These are phyloP conservation scores for Penicillium sclerotiorum DNA, from an alignment of 2,329 filamentous ascomycete genomes.

Conservation along the genomic window DNA sequence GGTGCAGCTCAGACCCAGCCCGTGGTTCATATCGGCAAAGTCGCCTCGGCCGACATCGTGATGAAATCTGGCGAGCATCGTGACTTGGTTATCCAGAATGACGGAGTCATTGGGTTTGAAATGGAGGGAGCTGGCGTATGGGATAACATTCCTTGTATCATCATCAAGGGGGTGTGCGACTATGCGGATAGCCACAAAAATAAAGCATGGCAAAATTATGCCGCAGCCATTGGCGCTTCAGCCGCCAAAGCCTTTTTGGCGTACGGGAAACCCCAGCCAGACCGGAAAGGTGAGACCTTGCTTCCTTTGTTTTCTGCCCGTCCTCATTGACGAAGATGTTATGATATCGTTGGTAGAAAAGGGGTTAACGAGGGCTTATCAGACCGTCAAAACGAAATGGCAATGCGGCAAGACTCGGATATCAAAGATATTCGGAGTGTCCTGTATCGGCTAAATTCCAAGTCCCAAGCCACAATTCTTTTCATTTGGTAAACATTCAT, in stretches of 20 bases:
- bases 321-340: too few species aligned
- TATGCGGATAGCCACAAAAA: slow-evolving; percentile 25
- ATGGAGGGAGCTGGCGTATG: slow-evolving; percentile 20
- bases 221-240: slow-evolving; percentile 18
- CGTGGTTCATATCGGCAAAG: neutral
- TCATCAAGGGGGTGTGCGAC: slow-evolving; percentile 23
- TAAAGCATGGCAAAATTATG: slow-evolving; percentile 21
- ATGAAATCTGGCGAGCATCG: slow-evolving; percentile 3
- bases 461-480: too few species aligned
- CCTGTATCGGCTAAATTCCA: too few species aligned
- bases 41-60: neutral
- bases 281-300: too few species aligned
- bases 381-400: too few species aligned
- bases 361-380: too few species aligned
- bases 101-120: slow-evolving; percentile 18
- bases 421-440: too few species aligned
- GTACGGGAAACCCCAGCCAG: neutral
- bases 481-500: too few species aligned
- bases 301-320: too few species aligned
- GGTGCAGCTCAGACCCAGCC: slow-evolving; percentile 3
- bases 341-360: too few species aligned
- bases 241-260: slow-evolving; percentile 7
- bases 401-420: too few species aligned
- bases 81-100: neutral
- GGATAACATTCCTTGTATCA: slow-evolving; percentile 18